Conservation (phyloP, 768 basidiomycete genomes). For the Tylopilus balloui region DNA sequence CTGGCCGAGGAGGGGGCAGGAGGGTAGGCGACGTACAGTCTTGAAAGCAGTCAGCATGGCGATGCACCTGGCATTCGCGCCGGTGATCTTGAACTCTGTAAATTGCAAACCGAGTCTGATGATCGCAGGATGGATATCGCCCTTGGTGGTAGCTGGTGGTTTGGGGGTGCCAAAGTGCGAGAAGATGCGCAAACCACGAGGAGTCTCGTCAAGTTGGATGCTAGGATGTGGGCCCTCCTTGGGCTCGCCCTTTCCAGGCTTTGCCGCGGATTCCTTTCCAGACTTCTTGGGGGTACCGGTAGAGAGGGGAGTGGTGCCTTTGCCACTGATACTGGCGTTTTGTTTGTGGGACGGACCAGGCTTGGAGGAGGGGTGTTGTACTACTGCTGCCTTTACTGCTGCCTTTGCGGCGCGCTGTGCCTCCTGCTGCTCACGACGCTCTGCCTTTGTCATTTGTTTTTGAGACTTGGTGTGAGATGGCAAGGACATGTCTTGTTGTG, state of each 20-base stretch:
- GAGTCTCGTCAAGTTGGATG: constrained; percentile 33
- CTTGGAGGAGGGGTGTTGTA: constrained; percentile 20
- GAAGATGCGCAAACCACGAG: constrained; percentile 73
- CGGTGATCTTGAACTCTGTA: constrained; percentile 86
- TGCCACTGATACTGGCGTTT: constrained; percentile 19
- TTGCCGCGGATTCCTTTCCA: constrained; percentile 19
- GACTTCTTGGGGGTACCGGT: constrained; percentile 23
- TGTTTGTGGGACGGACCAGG: constrained; percentile 29
- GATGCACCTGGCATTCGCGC: constrained; percentile 94
- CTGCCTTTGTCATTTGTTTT: constrained; percentile 76
- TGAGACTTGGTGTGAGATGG: constrained; percentile 41
- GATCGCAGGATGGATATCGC: constrained; percentile 88
- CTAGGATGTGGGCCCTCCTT: constrained; percentile 29
- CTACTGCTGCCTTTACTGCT: constrained; percentile 37
- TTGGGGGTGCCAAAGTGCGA: constrained; percentile 82
- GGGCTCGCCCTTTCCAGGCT: constrained; percentile 21
- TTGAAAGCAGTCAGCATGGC: constrained; percentile 90
- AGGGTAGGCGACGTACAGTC: constrained; percentile 49
- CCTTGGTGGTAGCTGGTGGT: constrained; percentile 50
- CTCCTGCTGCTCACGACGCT: constrained; percentile 76
- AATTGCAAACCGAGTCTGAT: constrained; percentile 85
- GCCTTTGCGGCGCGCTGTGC: constrained; percentile 76
- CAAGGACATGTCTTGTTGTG: constrained; percentile 4
- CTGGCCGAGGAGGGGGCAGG: not conserved
- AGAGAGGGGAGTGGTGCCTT: constrained; percentile 12